Base-by-base conservation (phyloP, 768 basidiomycete species). In the Rossbeevera mucosa region DNA sequence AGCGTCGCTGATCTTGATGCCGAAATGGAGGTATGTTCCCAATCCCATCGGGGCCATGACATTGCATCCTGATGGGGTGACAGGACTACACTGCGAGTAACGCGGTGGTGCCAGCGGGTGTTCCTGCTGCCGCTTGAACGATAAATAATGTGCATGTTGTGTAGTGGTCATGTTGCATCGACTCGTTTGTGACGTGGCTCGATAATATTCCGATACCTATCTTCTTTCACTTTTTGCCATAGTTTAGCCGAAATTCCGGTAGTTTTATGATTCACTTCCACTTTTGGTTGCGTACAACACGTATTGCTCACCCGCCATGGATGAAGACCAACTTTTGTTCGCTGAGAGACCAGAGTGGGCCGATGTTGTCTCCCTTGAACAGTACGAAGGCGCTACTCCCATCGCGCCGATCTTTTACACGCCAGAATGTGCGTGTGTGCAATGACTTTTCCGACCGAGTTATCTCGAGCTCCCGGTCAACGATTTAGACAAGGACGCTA, bases 401-500 rank as follows among this genome's bases (percentile, higher is more conserved):
- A 75, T 98, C 38, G 94, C 92, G 0, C 91, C 92, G 2, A 98
- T 99, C 68, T 83, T 94, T 64, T 99, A 99, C 64, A 82, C 83
- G 4, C 75, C 76, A 33, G 86, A 93, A 76, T 99, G 95, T 94
- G 51, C 64, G 90, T 77, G 40, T 31, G 43, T 55, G 26, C 45
- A 31, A 24, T 45, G 26, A 49, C 45, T 8, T 29, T 40, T 48
- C 36, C 22, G 47, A 49, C 54, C 41, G 2, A 18, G 18, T 31
- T 48, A 47, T 50, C 53, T 44, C 47, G 53, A 56, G 47, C 38
- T 14, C 44, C n/a, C 12, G 24, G 52, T 42, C 47, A 20, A 52
- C 42, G 40, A 51, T 53, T 13, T 59, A 97, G 94, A 98, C 72
- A 88, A 85, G 57, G 93, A 95, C 71, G 92, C 90, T 1, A 94